Conservation (phyloP, 2,329 filamentous ascomycete species). For the Cytospora piceicola region DNA sequence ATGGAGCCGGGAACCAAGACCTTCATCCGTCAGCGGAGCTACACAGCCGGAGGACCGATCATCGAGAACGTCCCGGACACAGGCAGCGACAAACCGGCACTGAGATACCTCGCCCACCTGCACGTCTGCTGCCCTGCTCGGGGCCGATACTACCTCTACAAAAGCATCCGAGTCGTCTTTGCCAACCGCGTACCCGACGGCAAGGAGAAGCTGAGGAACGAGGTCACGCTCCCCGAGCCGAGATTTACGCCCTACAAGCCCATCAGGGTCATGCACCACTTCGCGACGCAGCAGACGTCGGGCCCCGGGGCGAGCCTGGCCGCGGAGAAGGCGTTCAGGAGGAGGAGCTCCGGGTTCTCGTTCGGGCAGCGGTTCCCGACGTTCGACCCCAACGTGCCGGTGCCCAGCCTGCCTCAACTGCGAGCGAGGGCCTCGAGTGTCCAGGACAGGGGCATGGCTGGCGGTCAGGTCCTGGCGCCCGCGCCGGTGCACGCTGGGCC, state of each 20-base stretch:
- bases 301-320: slow-evolving; percentile 53
- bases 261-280: slow-evolving; percentile 54
- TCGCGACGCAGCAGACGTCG: slow-evolving; percentile 19
- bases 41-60: slow-evolving; percentile 77
- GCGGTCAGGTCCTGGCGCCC: slow-evolving; percentile 6
- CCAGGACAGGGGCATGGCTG: slow-evolving; percentile 14
- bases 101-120: slow-evolving; percentile 89
- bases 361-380: slow-evolving; percentile 35
- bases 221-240: slow-evolving; percentile 87
- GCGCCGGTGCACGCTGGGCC: slow-evolving; percentile 3
- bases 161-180: slow-evolving; percentile 91
- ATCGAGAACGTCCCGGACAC: slow-evolving; percentile 64
- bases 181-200: slow-evolving; percentile 95
- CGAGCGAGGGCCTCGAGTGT: slow-evolving; percentile 16
- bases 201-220: slow-evolving; percentile 88
- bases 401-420: slow-evolving; percentile 15
- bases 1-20: slow-evolving; percentile 97
- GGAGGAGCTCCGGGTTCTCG: slow-evolving; percentile 59
- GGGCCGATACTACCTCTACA: slow-evolving; percentile 87
- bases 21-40: slow-evolving; percentile 91
- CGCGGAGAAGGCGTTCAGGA: slow-evolving; percentile 62
- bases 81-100: slow-evolving; percentile 63
- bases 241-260: slow-evolving; percentile 84
- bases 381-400: slow-evolving; percentile 23
- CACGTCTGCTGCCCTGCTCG: slow-evolving; percentile 88